Evolutionary conservation across 495 filamentous ascomycete genomes (phyloP).

Genomic region (Aspergillus funiculosus): DNA sequence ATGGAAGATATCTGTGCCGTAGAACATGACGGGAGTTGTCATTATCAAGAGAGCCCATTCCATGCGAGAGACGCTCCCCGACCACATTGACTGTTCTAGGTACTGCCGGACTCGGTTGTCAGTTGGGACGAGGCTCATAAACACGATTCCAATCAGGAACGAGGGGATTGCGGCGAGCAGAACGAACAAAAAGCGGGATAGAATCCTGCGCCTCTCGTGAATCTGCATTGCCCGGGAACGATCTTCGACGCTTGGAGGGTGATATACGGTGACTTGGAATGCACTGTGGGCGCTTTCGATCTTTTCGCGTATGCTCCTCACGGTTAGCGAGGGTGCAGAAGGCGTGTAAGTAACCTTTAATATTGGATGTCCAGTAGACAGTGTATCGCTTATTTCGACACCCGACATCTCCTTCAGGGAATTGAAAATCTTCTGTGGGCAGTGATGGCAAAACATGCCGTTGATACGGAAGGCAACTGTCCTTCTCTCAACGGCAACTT

Average conservation of each 20-base stretch:
- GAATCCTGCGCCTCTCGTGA: conserved; percentile 55
- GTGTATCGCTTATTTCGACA: conserved; percentile 44
- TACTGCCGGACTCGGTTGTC: conserved; percentile 51
- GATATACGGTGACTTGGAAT: conserved; percentile 66
- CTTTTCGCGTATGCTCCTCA: conserved; percentile 63
- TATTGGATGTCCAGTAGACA: conserved; percentile 55
- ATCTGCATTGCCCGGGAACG: conserved; percentile 65
- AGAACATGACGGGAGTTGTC: conserved; percentile 86
- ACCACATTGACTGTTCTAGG: conserved; percentile 65
- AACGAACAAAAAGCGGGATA: conserved; percentile 62
- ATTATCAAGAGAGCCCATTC: conserved; percentile 83
- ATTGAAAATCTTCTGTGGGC: conserved; percentile 56
- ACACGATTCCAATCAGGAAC: conserved; percentile 85
- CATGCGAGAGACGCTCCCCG: conserved; percentile 65
- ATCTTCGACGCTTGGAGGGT: conserved; percentile 81
- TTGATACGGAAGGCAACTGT: conserved; percentile 62
- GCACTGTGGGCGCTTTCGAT: conserved; percentile 59
- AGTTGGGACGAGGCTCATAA: conserved; percentile 71
- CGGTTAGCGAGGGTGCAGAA: conserved; percentile 61
- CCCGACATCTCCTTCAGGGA: conserved; percentile 48
- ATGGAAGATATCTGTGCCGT: conserved; percentile 84
- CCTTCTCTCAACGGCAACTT: conserved; percentile 34
- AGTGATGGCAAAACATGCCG: conserved; percentile 86
- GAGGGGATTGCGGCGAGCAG: conserved; percentile 76
- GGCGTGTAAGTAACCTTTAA: conserved; percentile 68